Conservation (phyloP, 108 stramenopile genomes). For the Craspedostauros australis region DNA sequence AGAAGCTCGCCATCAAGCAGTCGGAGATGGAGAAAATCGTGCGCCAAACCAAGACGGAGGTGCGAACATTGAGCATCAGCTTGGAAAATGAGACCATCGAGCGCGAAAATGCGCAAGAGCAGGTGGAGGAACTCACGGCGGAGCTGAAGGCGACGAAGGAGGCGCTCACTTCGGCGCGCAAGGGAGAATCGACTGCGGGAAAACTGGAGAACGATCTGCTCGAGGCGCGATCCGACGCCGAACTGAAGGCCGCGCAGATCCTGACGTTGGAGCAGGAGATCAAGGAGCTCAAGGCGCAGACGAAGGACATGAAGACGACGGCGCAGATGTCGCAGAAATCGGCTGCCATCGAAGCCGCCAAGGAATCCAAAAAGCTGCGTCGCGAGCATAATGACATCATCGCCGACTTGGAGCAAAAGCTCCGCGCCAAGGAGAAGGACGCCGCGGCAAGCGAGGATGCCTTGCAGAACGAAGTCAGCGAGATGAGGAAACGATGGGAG, state of each 20-base stretch:
- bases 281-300: conserved; percentile 52
- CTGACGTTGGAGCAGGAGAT: conserved; percentile 59
- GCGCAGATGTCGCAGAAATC: conserved; percentile 40
- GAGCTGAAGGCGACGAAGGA: conserved; percentile 61
- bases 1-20: conserved; percentile 64
- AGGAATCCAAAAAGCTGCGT: conserved; percentile 46
- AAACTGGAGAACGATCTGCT: conserved; percentile 63
- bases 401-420: conserved; percentile 60
- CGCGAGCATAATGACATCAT: conserved; percentile 65
- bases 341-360: conserved; percentile 47
- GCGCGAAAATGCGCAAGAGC: conserved; percentile 15
- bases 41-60: conserved; percentile 53
- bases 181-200: conserved; percentile 58
- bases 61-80: conserved; percentile 40
- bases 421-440: conserved; percentile 68
- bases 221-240: conserved; percentile 42
- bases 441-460: conserved; percentile 77
- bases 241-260: conserved; percentile 48
- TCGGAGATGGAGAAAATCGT: conserved; percentile 72
- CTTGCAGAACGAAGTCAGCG: conserved; percentile 69
- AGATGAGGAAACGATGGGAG: conserved; percentile 80
- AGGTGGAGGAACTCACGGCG: conserved; percentile 37
- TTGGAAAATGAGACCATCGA: conserved; percentile 38
- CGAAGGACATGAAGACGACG: conserved; percentile 47
- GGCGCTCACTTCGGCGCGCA: conserved; percentile 42